Evolutionary conservation across 2,329 filamentous ascomycete species (phyloP).

Genomic region (Cryphonectria japonica): DNA sequence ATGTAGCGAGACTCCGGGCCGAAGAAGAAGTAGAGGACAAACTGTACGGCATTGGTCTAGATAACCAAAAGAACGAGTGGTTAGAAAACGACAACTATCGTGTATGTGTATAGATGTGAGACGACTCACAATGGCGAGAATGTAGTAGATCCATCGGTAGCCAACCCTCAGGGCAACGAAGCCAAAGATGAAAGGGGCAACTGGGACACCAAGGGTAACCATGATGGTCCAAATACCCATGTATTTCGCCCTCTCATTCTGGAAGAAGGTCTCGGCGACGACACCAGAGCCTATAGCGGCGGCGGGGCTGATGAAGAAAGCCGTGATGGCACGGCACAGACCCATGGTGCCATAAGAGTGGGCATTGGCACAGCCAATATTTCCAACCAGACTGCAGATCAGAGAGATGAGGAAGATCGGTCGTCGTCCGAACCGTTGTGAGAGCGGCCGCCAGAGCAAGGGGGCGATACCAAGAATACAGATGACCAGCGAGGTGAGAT

Average conservation of each 20-base stretch:
- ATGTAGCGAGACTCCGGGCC: constrained; percentile 60
- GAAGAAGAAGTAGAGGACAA: constrained; percentile 59
- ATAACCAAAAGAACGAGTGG: neutral
- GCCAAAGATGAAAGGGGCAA: constrained; percentile 43
- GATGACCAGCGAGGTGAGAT: constrained; percentile 60
- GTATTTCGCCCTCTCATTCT: constrained; percentile 54
- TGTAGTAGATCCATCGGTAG: constrained; percentile 64
- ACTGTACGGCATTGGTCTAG: constrained; percentile 59
- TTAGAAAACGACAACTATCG: neutral
- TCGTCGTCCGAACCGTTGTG: constrained; percentile 56
- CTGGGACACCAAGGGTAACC: constrained; percentile 37
- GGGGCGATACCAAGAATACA: constrained; percentile 57
- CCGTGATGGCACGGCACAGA: constrained; percentile 54
- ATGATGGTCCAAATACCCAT: constrained; percentile 61
- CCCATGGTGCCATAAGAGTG: constrained; percentile 53
- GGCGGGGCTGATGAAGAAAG: constrained; percentile 61
- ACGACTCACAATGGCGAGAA: constrained; percentile 53
- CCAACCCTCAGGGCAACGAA: constrained; percentile 54
- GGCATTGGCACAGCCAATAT: constrained; percentile 57
- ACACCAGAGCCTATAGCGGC: constrained; percentile 57
- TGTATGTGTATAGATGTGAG: too few relatives aligned
- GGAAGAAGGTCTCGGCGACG: constrained; percentile 62
- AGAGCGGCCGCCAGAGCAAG: constrained; percentile 60
- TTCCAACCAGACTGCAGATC: constrained; percentile 51
- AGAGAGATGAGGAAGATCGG: constrained; percentile 56